Evolutionary conservation across 2,329 filamentous ascomycete species (phyloP).

Genomic region (Cryphonectria carpinicola): DNA sequence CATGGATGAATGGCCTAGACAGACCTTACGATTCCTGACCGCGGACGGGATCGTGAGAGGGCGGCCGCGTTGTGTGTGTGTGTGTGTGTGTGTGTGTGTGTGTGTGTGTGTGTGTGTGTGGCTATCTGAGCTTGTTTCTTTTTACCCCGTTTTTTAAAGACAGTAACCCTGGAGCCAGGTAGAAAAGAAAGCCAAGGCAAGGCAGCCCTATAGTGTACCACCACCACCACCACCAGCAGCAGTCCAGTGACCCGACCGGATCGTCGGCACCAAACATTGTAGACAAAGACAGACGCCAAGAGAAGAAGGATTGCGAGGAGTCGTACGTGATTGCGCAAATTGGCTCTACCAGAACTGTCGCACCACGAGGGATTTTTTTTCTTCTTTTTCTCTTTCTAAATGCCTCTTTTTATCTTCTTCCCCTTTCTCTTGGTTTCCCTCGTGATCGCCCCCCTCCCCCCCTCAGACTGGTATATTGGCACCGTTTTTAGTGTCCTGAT

Average conservation of each 20-base stretch:
- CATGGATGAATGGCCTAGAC: not conserved
- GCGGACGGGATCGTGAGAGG: slow-evolving; percentile 6
- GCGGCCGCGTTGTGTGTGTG: not conserved
- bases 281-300: not conserved
- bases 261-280: not conserved
- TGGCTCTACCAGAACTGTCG: not conserved
- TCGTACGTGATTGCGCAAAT: slow-evolving; percentile 1
- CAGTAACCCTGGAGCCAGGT: not conserved
- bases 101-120: not conserved
- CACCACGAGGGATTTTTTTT: not conserved
- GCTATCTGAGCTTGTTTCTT: slow-evolving; percentile 16
- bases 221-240: not conserved
- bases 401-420: not conserved
- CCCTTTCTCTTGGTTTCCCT: slow-evolving; percentile 1
- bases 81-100: too few species aligned
- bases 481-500: not conserved
- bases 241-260: slow-evolving; percentile 3
- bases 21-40: not conserved
- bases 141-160: not conserved
- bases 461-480: not conserved
- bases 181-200: not conserved
- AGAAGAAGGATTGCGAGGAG: slow-evolving; percentile 1
- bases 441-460: slow-evolving; percentile 11
- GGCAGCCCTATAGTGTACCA: slow-evolving; percentile 18
- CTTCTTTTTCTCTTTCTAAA: not conserved